Conservation (phyloP, 2,329 filamentous ascomycete genomes). For the Cordyceps cicadae region DNA sequence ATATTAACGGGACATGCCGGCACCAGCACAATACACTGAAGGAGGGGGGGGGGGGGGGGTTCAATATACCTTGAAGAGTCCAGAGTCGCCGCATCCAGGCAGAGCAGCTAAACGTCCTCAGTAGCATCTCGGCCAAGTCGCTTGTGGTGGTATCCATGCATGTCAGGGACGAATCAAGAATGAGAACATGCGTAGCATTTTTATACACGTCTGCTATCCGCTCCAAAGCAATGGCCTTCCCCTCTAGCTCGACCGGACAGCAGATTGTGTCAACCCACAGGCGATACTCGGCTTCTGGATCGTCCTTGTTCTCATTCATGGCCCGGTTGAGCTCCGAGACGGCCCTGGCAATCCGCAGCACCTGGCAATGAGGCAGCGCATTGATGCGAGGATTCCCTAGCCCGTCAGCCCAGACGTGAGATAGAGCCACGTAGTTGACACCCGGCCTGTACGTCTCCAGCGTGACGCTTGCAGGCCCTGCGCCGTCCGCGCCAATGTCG, state of each 20-base stretch:
- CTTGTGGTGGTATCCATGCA: constrained; percentile 13
- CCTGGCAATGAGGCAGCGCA: constrained; percentile 24
- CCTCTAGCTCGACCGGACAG: constrained; percentile 21
- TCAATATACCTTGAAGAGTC: constrained; percentile 27
- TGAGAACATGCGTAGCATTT: constrained; percentile 23
- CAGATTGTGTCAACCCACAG: constrained; percentile 29
- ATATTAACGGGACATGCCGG: no score
- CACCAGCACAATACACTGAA: no score
- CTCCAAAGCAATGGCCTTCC: constrained; percentile 22
- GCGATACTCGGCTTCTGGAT: constrained; percentile 13
- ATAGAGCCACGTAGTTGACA: constrained; percentile 26
- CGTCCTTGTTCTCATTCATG: not conserved
- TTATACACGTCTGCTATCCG: constrained; percentile 27
- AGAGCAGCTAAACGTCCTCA: constrained; percentile 24
- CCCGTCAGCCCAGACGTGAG: constrained; percentile 30
- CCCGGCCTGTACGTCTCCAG: constrained; percentile 19
- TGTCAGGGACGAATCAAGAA: constrained; percentile 26
- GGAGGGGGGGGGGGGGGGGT: no score
- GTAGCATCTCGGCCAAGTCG: constrained; percentile 20
- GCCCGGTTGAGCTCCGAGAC: constrained; percentile 16
- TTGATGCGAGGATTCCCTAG: constrained; percentile 24
- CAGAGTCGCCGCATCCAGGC: constrained; percentile 32
- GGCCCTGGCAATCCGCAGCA: constrained; percentile 19
- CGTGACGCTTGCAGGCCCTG: not conserved
- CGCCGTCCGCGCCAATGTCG: not conserved